Conservation (phyloP, 2,329 filamentous ascomycete species). For the Scolecobasidium constrictum region DNA sequence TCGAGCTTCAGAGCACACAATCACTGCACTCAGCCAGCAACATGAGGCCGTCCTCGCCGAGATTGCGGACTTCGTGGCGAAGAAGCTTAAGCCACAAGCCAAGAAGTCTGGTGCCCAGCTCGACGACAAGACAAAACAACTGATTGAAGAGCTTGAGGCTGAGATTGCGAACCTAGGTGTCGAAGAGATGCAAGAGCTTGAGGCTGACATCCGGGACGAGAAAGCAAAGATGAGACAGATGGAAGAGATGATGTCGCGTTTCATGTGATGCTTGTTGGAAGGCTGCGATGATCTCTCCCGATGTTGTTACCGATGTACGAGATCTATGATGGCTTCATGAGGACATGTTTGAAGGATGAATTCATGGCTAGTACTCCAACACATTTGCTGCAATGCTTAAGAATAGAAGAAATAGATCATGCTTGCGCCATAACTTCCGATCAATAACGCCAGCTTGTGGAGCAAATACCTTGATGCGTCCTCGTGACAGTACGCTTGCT, state of each 20-base stretch:
- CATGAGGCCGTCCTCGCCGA: background rate
- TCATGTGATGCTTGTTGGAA: too few relatives aligned
- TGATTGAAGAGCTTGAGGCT: background rate
- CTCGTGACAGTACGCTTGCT: too few relatives aligned
- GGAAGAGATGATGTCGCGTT: background rate
- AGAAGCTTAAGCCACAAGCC: background rate
- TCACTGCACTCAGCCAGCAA: background rate
- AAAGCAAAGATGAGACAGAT: slow-evolving; percentile 4
- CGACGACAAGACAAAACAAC: background rate
- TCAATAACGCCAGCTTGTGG: too few relatives aligned
- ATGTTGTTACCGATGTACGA: too few relatives aligned
- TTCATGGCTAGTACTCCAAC: too few relatives aligned
- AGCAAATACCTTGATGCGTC: too few relatives aligned
- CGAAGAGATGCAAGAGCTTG: background rate
- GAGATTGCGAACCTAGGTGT: background rate
- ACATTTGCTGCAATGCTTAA: too few relatives aligned
- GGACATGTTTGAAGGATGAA: too few relatives aligned
- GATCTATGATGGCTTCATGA: too few relatives aligned
- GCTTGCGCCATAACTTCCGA: too few relatives aligned
- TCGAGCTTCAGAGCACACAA: background rate
- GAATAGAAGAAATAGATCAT: too few relatives aligned
- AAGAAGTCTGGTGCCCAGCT: background rate
- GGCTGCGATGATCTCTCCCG: too few relatives aligned
- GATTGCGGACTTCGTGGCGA: background rate
- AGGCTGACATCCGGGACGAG: slow-evolving; percentile 6